phyloP scores from a whole-genome alignment of 108 stramenopile species.

The Nitzschia inconspicua region DNA sequence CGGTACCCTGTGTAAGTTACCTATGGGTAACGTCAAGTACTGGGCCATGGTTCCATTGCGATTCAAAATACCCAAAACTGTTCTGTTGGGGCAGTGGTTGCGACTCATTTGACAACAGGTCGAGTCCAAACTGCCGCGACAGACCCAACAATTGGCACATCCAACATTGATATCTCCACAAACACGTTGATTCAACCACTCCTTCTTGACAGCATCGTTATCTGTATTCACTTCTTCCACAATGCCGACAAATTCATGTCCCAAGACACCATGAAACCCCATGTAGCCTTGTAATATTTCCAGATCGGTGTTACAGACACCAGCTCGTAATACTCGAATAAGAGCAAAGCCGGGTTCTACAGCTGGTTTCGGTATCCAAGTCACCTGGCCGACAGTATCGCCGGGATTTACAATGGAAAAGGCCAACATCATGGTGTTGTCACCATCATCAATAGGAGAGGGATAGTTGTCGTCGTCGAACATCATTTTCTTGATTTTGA shows the following conservation, averaged over 20 bases:
- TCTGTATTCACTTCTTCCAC: slow-evolving; percentile 35
- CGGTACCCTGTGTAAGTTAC: slow-evolving; percentile 68
- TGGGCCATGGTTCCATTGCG: slow-evolving; percentile 73
- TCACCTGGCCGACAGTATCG: slow-evolving; percentile 26
- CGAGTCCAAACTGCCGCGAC: slow-evolving; percentile 28
- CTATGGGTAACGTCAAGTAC: slow-evolving; percentile 58
- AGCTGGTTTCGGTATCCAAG: slow-evolving; percentile 5
- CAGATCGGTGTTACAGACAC: slow-evolving; percentile 78
- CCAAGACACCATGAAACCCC: slow-evolving; percentile 65
- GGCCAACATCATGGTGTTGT: slow-evolving; percentile 25
- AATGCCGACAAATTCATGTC: slow-evolving; percentile 78
- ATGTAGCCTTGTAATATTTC: slow-evolving; percentile 82
- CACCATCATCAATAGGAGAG: too few species aligned
- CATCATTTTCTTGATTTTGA: too few species aligned
- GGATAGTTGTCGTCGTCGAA: too few species aligned
- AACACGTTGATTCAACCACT: slow-evolving; percentile 52
- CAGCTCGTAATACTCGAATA: slow-evolving; percentile 63
- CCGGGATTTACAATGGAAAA: slow-evolving; percentile 34
- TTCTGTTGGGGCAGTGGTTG: slow-evolving; percentile 76
- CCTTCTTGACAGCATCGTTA: slow-evolving; percentile 8
- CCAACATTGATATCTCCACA: slow-evolving; percentile 77
- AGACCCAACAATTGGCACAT: slow-evolving; percentile 53
- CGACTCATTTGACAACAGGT: slow-evolving; percentile 31
- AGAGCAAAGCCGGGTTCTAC: slow-evolving; percentile 24
- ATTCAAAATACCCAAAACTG: slow-evolving; percentile 70